These are phyloP conservation scores for Calonectria pauciramosa DNA, from an alignment of 2,329 filamentous ascomycete genomes.

Conservation along the genomic window DNA sequence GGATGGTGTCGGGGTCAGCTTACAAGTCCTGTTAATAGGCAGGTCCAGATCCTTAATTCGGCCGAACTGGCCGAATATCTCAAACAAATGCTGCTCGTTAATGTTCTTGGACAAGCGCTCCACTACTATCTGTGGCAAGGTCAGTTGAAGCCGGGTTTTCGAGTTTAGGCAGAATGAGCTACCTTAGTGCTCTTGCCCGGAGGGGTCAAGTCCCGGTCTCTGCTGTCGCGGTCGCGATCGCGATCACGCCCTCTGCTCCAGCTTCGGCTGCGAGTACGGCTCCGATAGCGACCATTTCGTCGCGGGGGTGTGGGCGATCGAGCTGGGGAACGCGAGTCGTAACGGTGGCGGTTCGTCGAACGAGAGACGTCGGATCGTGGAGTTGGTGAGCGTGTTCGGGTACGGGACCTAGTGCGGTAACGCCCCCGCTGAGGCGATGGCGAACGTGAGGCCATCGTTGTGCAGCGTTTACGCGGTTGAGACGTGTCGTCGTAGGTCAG, in stretches of 20 bases:
- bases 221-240: conserved; percentile 47
- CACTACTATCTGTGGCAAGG: conserved; percentile 82
- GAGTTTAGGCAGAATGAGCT: conserved; percentile 26
- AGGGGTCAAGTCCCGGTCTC: conserved; percentile 46
- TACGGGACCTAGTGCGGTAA: conserved; percentile 51
- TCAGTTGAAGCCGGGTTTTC: conserved; percentile 20
- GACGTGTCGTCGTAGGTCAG: conserved; percentile 19
- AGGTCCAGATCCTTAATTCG: conserved; percentile 89
- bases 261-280: conserved; percentile 47
- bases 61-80: conserved; percentile 94
- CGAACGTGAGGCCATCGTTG: conserved; percentile 48
- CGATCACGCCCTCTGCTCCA: conserved; percentile 53
- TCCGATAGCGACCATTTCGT: conserved; percentile 51
- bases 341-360: conserved; percentile 47
- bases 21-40: conserved; percentile 89
- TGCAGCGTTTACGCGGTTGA: conserved; percentile 3
- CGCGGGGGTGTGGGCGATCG: conserved; percentile 50
- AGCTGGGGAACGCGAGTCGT: conserved; percentile 52
- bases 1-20: conserved; percentile 47
- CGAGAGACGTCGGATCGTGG: conserved; percentile 52
- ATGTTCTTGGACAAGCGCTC: conserved; percentile 97
- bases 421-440: conserved; percentile 51
- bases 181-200: conserved; percentile 67
- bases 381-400: conserved; percentile 52
- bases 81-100: conserved; percentile 86